These are phyloP conservation scores for Penicillium nordicum DNA, from an alignment of 2,329 filamentous ascomycete species.

Conservation along the genomic window DNA sequence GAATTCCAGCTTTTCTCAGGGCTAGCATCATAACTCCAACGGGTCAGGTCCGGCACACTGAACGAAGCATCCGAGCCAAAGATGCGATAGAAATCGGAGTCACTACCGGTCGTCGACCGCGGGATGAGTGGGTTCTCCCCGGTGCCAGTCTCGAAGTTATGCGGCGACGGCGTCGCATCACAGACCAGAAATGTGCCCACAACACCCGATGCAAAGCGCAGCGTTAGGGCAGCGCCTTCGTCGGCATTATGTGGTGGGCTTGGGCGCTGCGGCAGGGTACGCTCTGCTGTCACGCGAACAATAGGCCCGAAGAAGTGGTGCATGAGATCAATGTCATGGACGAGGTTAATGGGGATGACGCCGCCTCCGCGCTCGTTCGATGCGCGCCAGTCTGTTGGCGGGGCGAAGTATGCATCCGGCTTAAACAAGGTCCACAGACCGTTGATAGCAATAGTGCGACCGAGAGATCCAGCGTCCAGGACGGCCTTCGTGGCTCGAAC, in stretches of 20 bases:
- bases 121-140: slow-evolving; percentile 58
- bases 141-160: slow-evolving; percentile 57
- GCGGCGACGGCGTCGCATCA: slow-evolving; percentile 51
- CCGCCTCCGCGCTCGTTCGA: slow-evolving; percentile 46
- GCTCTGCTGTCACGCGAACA: slow-evolving; percentile 50
- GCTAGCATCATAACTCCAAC: slow-evolving; percentile 46
- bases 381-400: slow-evolving; percentile 50
- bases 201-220: slow-evolving; percentile 53
- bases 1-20: slow-evolving; percentile 45
- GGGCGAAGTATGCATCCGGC: slow-evolving; percentile 50
- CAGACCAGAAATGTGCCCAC: slow-evolving; percentile 57
- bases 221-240: slow-evolving; percentile 54
- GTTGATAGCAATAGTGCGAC: slow-evolving; percentile 51
- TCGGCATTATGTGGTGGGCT: slow-evolving; percentile 46
- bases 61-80: slow-evolving; percentile 52
- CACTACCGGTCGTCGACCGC: slow-evolving; percentile 25
- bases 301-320: slow-evolving; percentile 57
- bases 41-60: slow-evolving; percentile 54
- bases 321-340: slow-evolving; percentile 60
- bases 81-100: slow-evolving; percentile 52
- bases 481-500: slow-evolving; percentile 49
- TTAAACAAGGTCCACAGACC: slow-evolving; percentile 56
- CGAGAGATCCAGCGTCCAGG: slow-evolving; percentile 43
- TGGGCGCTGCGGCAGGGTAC: slow-evolving; percentile 43
- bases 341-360: slow-evolving; percentile 56